Conservation (phyloP, 2,329 filamentous ascomycete genomes). For the Fusarium beomiforme region DNA sequence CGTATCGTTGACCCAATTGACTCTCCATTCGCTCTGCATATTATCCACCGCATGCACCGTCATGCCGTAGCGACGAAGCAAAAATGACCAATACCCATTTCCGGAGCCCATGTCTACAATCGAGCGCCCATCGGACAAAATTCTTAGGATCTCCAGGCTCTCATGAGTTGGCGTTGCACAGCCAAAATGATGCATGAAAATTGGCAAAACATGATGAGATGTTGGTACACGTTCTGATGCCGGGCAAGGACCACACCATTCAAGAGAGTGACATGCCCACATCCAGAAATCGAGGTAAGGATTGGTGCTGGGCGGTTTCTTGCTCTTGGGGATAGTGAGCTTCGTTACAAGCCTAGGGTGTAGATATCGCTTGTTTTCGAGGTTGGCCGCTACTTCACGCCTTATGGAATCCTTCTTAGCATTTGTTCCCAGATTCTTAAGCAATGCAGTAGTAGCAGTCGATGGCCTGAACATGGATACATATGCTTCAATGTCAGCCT, state of each 20-base stretch:
- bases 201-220: slow-evolving; percentile 74
- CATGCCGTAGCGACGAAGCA: slow-evolving; percentile 70
- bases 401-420: slow-evolving; percentile 72
- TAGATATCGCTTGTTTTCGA: slow-evolving; percentile 63
- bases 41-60: slow-evolving; percentile 72
- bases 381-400: slow-evolving; percentile 63
- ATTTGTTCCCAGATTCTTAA: slow-evolving; percentile 71
- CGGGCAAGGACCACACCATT: slow-evolving; percentile 71
- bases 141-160: slow-evolving; percentile 67
- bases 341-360: slow-evolving; percentile 53
- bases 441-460: slow-evolving; percentile 67
- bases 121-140: slow-evolving; percentile 61
- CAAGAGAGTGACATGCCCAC: slow-evolving; percentile 70
- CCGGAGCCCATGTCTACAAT: slow-evolving; percentile 76
- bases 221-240: slow-evolving; percentile 62
- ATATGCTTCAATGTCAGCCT: slow-evolving; percentile 72
- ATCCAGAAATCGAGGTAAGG: slow-evolving; percentile 75
- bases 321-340: slow-evolving; percentile 58
- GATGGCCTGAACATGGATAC: slow-evolving; percentile 71
- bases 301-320: slow-evolving; percentile 61
- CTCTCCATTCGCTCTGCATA: slow-evolving; percentile 73
- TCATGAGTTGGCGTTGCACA: slow-evolving; percentile 77
- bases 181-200: slow-evolving; percentile 83
- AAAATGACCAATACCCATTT: slow-evolving; percentile 80
- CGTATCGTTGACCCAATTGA: slow-evolving; percentile 75